phyloP scores from a whole-genome alignment of 106 monocot species.

The Dioscorea alata region DNA sequence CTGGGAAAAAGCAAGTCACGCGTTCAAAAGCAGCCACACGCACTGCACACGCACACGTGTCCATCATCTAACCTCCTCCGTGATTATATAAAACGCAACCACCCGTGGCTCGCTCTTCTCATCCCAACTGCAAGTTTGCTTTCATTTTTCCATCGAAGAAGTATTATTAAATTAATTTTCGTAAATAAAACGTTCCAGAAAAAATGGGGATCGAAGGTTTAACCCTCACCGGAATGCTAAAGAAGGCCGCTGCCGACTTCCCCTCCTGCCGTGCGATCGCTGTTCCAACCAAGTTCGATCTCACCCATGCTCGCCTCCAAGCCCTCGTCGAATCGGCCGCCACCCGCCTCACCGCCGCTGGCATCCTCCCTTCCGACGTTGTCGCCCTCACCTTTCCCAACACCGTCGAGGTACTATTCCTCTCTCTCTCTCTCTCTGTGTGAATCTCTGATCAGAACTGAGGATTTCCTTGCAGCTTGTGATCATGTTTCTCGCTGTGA shows the following conservation, averaged over 20 bases:
- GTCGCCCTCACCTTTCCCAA: conserved; percentile 92
- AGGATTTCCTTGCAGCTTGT: conserved; percentile 44
- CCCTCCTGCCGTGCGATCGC: conserved; percentile 42
- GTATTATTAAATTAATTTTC: background rate
- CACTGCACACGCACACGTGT: too few relatives aligned
- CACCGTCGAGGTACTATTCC: conserved; percentile 59
- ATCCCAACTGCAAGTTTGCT: background rate
- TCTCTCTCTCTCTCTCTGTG: background rate
- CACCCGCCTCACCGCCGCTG: conserved; percentile 33
- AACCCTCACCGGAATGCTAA: conserved; percentile 69
- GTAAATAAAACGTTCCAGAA: background rate
- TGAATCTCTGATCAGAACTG: background rate
- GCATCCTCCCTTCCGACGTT: conserved; percentile 57
- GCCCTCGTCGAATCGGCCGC: conserved; percentile 58
- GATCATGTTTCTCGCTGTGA: conserved; percentile 72
- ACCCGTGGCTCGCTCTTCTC: background rate
- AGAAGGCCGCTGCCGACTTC: conserved; percentile 36
- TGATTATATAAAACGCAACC: too few relatives aligned
- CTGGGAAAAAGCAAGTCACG: too few relatives aligned
- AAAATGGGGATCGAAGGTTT: conserved; percentile 16
- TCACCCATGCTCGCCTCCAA: conserved; percentile 57
- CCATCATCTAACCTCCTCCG: too few relatives aligned
- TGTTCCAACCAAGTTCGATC: conserved; percentile 43
- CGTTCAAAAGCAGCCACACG: too few relatives aligned
- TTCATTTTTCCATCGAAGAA: too few relatives aligned